Conservation (phyloP, 192 early-diverging fungal species). For the Mortierella alpina region DNA sequence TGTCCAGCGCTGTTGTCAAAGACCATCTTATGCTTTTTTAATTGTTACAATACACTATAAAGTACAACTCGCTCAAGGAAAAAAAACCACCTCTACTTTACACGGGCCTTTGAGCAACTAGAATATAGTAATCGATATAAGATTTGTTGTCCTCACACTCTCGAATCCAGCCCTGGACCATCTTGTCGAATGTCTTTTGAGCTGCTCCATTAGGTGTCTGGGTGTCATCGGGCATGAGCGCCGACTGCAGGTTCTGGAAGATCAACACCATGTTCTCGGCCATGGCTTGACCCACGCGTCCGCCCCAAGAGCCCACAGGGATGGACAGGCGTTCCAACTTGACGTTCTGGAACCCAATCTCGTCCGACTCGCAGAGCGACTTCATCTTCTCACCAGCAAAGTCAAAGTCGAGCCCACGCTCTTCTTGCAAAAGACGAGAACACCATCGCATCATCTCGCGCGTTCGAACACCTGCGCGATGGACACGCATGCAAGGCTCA, state of each 20-base stretch:
- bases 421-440: constrained; percentile 43
- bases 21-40: too few relatives aligned
- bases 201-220: constrained; percentile 1
- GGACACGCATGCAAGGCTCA: constrained; percentile 52
- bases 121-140: constrained; percentile 48
- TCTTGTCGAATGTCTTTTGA: constrained; percentile 35
- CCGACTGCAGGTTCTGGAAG: constrained; percentile 45
- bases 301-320: constrained; percentile 51
- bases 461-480: constrained; percentile 33
- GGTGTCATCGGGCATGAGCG: constrained; percentile 17
- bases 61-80: too few relatives aligned
- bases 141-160: constrained; percentile 50
- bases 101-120: constrained; percentile 25
- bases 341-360: constrained; percentile 47
- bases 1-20: too few relatives aligned
- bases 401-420: constrained; percentile 50
- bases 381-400: constrained; percentile 54
- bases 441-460: constrained; percentile 53
- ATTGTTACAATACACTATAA: too few relatives aligned
- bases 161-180: constrained; percentile 50
- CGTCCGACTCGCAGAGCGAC: constrained; percentile 31
- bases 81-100: too few relatives aligned
- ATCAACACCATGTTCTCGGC: constrained; percentile 55
- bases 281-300: constrained; percentile 46
- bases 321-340: constrained; percentile 47